These are phyloP conservation scores for Trichoderma harzianum DNA, from an alignment of 2,329 filamentous ascomycete species.

Conservation along the genomic window DNA sequence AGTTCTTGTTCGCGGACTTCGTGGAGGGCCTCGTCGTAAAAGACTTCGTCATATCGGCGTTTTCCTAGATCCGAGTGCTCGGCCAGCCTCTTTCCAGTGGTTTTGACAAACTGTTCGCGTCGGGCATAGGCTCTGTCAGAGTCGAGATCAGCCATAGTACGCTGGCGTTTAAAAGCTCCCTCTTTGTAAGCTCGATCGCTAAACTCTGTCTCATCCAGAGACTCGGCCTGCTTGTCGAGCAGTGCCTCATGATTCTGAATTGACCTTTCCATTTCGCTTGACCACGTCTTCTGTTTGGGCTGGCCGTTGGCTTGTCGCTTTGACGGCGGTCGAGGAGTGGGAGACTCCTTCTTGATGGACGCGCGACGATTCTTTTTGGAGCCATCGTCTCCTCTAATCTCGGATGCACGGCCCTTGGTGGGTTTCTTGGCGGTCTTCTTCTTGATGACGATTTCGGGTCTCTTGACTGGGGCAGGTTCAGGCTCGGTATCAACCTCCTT, in stretches of 20 bases:
- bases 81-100: slow-evolving; percentile 59
- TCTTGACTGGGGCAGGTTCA: slow-evolving; percentile 27
- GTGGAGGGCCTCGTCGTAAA: slow-evolving; percentile 76
- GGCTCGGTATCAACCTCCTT: slow-evolving; percentile 36
- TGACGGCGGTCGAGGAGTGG: slow-evolving; percentile 46
- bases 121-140: slow-evolving; percentile 60
- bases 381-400: slow-evolving; percentile 48
- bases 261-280: slow-evolving; percentile 44
- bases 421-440: slow-evolving; percentile 38
- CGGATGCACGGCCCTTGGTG: slow-evolving; percentile 50
- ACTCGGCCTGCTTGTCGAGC: slow-evolving; percentile 46
- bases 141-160: slow-evolving; percentile 64
- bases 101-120: slow-evolving; percentile 56
- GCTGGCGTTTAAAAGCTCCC: slow-evolving; percentile 62
- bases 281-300: slow-evolving; percentile 58
- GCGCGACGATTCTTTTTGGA: slow-evolving; percentile 50
- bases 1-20: slow-evolving; percentile 89
- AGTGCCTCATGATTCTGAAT: slow-evolving; percentile 39
- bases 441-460: slow-evolving; percentile 25
- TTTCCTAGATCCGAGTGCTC: slow-evolving; percentile 69
- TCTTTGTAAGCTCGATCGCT: slow-evolving; percentile 50
- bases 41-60: slow-evolving; percentile 69
- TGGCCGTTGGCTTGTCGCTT: slow-evolving; percentile 60
- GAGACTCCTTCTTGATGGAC: slow-evolving; percentile 48
- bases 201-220: slow-evolving; percentile 43